Base-by-base conservation (phyloP, 208 protist species). In the Crithidia expoeki region DNA sequence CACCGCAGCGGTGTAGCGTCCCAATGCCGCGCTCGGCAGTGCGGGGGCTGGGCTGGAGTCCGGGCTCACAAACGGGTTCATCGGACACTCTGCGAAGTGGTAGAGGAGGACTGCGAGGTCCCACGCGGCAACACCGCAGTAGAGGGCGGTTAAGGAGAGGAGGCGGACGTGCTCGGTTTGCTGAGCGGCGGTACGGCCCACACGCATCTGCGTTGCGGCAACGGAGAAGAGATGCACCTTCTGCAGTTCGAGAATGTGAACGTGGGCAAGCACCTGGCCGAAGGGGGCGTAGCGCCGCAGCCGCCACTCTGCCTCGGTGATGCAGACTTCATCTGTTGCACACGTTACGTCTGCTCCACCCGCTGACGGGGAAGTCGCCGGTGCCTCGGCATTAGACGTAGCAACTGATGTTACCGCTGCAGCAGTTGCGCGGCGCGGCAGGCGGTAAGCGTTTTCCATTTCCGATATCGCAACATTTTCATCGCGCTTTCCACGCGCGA, bases 191-290 rank as follows among this genome's bases (percentile, higher is more conserved):
- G 75, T 71, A 32, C 80, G 75, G 16, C 90, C 90, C 38, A 92
- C 81, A 5, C 75, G 68, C 33, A 92, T 67, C 68, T 93, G 79
- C 58, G 73, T 69, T 47, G 77, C 77, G 21, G 66, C 73, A 19
- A 89, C 73, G 40, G 78, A 64, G 66, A 90, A 95, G 14, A 91
- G 56, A 28, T 93, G 86, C n/a, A 83, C 62, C 28, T 59, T 62
- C 63, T 90, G 63, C 17, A 92, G 76, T 19, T 72, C 47, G 1
- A 66, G 36, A 12, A 92, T 30, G 11, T 75, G 55, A 14, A 82
- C 40, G 50, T 64, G 58, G 60, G 61, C 61, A 25, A 92, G 76
- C n/a, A 94, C 59, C 34, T 79, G 81, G 12, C 89, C 89, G 34
- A 92, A 67, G 5, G 89, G 89, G 1, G 85, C 74, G 74, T 86